Conservation (phyloP, 2,329 filamentous ascomycete species). For the Westerdykella aurantiaca region DNA sequence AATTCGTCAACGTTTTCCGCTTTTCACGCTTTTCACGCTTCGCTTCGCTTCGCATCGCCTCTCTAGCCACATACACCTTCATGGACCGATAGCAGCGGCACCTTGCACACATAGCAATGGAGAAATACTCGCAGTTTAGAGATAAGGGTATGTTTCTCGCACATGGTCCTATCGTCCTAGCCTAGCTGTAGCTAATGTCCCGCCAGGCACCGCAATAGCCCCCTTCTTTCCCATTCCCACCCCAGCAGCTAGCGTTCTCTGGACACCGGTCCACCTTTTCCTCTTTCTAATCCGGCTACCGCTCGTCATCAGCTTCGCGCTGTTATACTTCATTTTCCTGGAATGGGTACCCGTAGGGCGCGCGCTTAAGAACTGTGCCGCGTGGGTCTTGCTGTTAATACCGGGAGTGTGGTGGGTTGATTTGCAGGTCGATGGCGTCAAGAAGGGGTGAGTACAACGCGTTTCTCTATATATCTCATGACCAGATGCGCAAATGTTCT, state of each 20-base stretch:
- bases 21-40: too few species aligned
- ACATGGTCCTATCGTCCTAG: background rate
- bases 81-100: slow-evolving; percentile 11
- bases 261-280: slow-evolving; percentile 59
- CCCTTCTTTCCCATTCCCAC: slow-evolving; percentile 83
- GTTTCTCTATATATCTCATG: background rate
- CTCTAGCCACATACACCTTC: background rate
- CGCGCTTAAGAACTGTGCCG: slow-evolving; percentile 68
- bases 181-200: background rate
- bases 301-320: slow-evolving; percentile 61
- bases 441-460: slow-evolving; percentile 62
- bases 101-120: slow-evolving; percentile 54
- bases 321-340: slow-evolving; percentile 72
- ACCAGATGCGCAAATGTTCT: background rate
- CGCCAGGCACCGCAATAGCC: slow-evolving; percentile 82
- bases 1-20: too few species aligned
- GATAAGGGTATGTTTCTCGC: slow-evolving; percentile 63
- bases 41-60: too few species aligned
- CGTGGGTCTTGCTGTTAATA: slow-evolving; percentile 83
- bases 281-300: slow-evolving; percentile 79
- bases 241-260: slow-evolving; percentile 54
- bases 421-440: slow-evolving; percentile 94
- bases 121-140: slow-evolving; percentile 90
- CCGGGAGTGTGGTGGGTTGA: slow-evolving; percentile 98
- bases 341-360: slow-evolving; percentile 72